These are phyloP conservation scores for Kalmusia sp. DNA, from an alignment of 2,329 filamentous ascomycete genomes.

Conservation along the genomic window DNA sequence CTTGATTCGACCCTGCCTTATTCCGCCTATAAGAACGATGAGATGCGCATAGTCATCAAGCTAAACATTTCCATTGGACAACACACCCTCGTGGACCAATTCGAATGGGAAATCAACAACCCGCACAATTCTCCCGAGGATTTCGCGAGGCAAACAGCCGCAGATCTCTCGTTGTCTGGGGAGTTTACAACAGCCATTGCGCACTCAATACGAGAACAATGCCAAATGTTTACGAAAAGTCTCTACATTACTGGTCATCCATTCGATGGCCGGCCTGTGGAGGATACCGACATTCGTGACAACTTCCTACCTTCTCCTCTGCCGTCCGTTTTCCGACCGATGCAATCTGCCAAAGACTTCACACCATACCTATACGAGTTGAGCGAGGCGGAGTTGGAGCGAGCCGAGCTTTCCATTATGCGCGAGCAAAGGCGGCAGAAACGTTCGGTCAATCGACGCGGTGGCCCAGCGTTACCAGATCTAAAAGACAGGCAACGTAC, in stretches of 20 bases:
- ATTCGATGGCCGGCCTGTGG: conserved; percentile 91
- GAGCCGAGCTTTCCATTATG: conserved; percentile 90
- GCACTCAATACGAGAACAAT: conserved; percentile 95
- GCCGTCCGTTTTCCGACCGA: conserved; percentile 82
- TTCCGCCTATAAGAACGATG: conserved; percentile 95
- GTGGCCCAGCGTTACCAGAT: conserved; percentile 92
- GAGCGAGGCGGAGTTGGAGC: conserved; percentile 86
- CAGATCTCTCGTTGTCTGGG: conserved; percentile 87
- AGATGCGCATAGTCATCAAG: conserved; percentile 96
- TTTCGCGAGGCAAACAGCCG: conserved; percentile 87
- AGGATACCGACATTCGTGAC: conserved; percentile 86
- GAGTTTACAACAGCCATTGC: conserved; percentile 98
- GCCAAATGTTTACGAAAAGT: conserved; percentile 91
- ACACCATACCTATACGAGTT: conserved; percentile 93
- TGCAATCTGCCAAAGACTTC: conserved; percentile 92
- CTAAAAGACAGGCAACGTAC: conserved; percentile 94
- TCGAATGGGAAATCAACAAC: conserved; percentile 99
- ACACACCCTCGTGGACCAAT: conserved; percentile 93
- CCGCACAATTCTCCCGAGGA: conserved; percentile 92
- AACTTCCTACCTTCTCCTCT: conserved; percentile 88
- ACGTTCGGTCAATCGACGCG: conserved; percentile 89
- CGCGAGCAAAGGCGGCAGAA: conserved; percentile 95
- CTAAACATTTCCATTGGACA: conserved; percentile 97
- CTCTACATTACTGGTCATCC: conserved; percentile 92
- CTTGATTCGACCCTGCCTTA: conserved; percentile 91